phyloP scores from a whole-genome alignment of 257 asterid species.

The Lavandula angustifolia region DNA sequence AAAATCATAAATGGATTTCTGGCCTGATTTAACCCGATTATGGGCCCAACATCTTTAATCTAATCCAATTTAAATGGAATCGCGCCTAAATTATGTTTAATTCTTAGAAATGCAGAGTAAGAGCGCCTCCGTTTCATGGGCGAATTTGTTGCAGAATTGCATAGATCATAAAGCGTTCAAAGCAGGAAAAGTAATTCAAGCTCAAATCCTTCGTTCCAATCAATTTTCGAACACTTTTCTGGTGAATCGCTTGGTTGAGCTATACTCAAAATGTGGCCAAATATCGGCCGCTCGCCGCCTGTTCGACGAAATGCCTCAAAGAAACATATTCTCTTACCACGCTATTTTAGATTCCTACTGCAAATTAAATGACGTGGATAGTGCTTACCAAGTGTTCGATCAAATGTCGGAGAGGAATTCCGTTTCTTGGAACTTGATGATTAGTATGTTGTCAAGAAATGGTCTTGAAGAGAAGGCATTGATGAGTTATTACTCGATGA shows the following conservation, averaged over 20 bases:
- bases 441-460: conserved; percentile 51
- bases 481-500: conserved; percentile 53
- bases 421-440: conserved; percentile 69
- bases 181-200: conserved; percentile 61
- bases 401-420: conserved; percentile 59
- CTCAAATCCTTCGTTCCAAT: conserved; percentile 49
- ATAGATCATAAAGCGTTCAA: conserved; percentile 42
- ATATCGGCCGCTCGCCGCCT: conserved; percentile 48
- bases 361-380: conserved; percentile 49
- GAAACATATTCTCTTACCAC: conserved; percentile 68
- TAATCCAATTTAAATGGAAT: background rate
- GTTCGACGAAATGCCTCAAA: conserved; percentile 63
- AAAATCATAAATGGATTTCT: no score
- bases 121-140: conserved; percentile 37
- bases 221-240: conserved; percentile 48
- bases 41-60: conserved; percentile 4
- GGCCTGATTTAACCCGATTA: no score
- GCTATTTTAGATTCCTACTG: conserved; percentile 59
- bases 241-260: conserved; percentile 58
- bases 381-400: conserved; percentile 51
- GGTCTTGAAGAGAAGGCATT: conserved; percentile 57
- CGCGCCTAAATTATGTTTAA: background rate
- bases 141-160: conserved; percentile 51
- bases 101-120: conserved; percentile 42
- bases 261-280: conserved; percentile 61